Conservation (phyloP, 1,284 basidiomycete species). For the Puccinia hordei region DNA sequence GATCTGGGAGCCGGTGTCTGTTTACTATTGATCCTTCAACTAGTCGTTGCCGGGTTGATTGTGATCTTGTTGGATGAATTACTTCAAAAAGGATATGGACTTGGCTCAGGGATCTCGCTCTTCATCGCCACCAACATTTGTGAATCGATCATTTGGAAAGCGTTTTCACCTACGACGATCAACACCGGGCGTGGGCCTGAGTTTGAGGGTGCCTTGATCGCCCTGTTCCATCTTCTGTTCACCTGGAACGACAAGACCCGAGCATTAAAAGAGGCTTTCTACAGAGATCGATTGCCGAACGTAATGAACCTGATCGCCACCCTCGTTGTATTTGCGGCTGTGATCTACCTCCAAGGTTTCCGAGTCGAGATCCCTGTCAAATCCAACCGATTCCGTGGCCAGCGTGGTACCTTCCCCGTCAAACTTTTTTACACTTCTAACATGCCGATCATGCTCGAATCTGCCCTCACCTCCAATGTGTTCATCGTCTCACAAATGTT, state of each 20-base stretch:
- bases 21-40: constrained; percentile 88
- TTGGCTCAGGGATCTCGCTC: constrained; percentile 95
- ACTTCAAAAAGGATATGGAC: constrained; percentile 97
- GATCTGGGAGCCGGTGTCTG: constrained; percentile 96
- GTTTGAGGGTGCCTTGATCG: constrained; percentile 94
- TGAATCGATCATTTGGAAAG: constrained; percentile 99
- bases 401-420: constrained; percentile 91
- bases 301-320: constrained; percentile 97
- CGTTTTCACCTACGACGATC: constrained; percentile 94
- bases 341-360: constrained; percentile 99
- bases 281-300: constrained; percentile 93
- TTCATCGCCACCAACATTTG: constrained; percentile 99
- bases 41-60: constrained; percentile 89
- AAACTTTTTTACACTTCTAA: constrained; percentile 99
- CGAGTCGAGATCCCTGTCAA: constrained; percentile 98
- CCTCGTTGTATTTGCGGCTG: constrained; percentile 83
- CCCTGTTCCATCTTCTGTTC: constrained; percentile 95
- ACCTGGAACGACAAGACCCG: constrained; percentile 98
- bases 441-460: constrained; percentile 99
- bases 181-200: constrained; percentile 98
- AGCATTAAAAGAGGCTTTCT: constrained; percentile 96
- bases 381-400: constrained; percentile 91
- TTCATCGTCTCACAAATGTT: constrained; percentile 98
- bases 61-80: constrained; percentile 98
- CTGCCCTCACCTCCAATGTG: constrained; percentile 87